Evolutionary conservation across 1,284 basidiomycete genomes (phyloP).

Genomic region (Sporisorium scitamineum): DNA sequence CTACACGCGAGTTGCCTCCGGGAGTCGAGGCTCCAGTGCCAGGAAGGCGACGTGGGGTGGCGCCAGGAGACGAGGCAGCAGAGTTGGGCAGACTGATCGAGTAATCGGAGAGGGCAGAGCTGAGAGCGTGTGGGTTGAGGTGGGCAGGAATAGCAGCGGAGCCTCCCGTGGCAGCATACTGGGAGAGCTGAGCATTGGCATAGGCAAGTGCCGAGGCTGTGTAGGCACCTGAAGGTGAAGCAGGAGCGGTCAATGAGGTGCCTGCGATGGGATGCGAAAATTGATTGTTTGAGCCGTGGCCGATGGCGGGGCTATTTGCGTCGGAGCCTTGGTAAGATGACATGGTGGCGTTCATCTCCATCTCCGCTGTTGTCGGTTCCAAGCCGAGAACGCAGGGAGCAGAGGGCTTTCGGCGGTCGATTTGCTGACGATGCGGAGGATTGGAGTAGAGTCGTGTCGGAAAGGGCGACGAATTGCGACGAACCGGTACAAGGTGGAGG

Average conservation of each 20-base stretch:
- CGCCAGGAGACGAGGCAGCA: slow-evolving; percentile 59
- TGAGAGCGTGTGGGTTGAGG: slow-evolving; percentile 56
- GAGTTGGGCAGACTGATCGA: slow-evolving; percentile 54
- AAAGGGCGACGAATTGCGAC: neutral
- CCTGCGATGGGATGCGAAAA: slow-evolving; percentile 26
- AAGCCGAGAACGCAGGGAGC: slow-evolving; percentile 8
- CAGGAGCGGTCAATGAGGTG: slow-evolving; percentile 43
- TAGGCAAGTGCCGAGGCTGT: slow-evolving; percentile 55
- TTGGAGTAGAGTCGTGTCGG: neutral
- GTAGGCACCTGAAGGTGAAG: slow-evolving; percentile 47
- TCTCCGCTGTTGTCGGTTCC: slow-evolving; percentile 24
- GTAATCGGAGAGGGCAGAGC: slow-evolving; percentile 57
- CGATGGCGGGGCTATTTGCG: slow-evolving; percentile 49
- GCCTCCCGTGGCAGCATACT: slow-evolving; percentile 53
- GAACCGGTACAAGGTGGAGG: neutral
- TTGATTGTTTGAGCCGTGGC: slow-evolving; percentile 20
- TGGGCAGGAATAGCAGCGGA: slow-evolving; percentile 46
- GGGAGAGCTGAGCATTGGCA: slow-evolving; percentile 60
- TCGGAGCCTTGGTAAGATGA: slow-evolving; percentile 51
- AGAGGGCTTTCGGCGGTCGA: neutral
- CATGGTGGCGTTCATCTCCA: slow-evolving; percentile 58
- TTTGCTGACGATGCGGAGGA: neutral
- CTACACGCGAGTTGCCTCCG: slow-evolving; percentile 56
- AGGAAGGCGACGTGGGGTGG: slow-evolving; percentile 47
- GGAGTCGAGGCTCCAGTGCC: slow-evolving; percentile 47